A percentile compares a stretch with the other conserved stretches of the same genome.
Evolutionary conservation across 495 filamentous ascomycete genomes (phyloP).

Genomic region (Aspergillus sparsus): DNA sequence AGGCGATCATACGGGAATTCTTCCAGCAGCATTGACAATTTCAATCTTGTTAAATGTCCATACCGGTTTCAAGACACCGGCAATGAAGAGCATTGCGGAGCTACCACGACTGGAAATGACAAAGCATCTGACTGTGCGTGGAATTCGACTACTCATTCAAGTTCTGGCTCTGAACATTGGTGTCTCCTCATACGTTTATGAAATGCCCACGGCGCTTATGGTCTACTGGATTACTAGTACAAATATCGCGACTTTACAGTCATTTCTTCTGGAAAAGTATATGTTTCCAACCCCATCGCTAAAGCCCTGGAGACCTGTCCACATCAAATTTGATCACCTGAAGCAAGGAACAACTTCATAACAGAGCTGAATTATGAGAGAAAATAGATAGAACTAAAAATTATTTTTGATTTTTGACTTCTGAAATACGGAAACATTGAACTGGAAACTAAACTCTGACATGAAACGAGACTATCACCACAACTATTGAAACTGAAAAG

Average conservation of each 20-base stretch:
- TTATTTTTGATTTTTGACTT: neutral
- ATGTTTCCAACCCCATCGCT: constrained; percentile 34
- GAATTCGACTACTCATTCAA: constrained; percentile 33
- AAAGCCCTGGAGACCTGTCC: constrained; percentile 24
- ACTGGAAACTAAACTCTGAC: too few species aligned
- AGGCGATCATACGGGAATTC: constrained; percentile 66
- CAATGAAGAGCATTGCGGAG: constrained; percentile 27
- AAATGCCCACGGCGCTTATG: constrained; percentile 64
- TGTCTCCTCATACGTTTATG: constrained; percentile 31
- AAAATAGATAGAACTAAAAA: neutral
- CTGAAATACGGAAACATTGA: too few species aligned
- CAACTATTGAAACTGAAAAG: too few species aligned
- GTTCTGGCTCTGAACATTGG: constrained; percentile 37
- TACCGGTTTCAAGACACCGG: constrained; percentile 32
- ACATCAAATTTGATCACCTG: constrained; percentile 20
- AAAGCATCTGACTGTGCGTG: constrained; percentile 17
- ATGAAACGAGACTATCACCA: too few species aligned
- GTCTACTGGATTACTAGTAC: constrained; percentile 69
- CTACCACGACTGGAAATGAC: constrained; percentile 33
- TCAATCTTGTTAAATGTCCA: constrained; percentile 43
- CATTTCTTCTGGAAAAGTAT: constrained; percentile 35
- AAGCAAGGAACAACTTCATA: neutral
- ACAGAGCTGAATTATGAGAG: neutral
- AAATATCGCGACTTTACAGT: constrained; percentile 46
- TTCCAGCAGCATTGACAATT: constrained; percentile 58